Evolutionary conservation across 192 early-diverging fungal genomes (phyloP).

Genomic region (Radiomyces spectabilis): DNA sequence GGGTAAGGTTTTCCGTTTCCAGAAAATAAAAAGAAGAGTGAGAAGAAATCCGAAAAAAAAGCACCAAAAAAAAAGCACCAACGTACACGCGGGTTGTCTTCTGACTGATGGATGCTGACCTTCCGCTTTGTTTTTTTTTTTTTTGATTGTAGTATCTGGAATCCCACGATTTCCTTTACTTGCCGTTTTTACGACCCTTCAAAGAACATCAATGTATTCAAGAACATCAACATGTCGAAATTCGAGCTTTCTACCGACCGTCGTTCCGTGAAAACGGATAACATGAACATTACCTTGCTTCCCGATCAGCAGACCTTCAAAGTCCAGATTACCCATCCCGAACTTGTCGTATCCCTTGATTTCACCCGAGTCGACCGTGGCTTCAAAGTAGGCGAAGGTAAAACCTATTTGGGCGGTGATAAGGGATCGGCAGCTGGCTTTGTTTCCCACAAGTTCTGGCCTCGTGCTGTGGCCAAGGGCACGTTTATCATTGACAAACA

Average conservation of each 20-base stretch:
- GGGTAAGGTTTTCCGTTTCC: too few species aligned
- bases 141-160: conserved; percentile 24
- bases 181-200: conserved; percentile 57
- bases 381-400: conserved; percentile 81
- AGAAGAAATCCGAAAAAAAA: background rate
- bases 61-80: background rate
- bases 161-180: conserved; percentile 67
- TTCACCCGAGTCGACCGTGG: conserved; percentile 60
- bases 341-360: conserved; percentile 59
- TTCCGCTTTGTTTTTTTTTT: conserved; percentile 4
- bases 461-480: conserved; percentile 63
- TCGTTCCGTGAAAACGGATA: conserved; percentile 69
- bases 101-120: background rate
- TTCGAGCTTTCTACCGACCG: conserved; percentile 67
- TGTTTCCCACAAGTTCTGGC: conserved; percentile 80
- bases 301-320: conserved; percentile 40
- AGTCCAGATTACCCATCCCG: conserved; percentile 46
- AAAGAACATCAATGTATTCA: conserved; percentile 66
- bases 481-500: conserved; percentile 66
- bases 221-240: conserved; percentile 62
- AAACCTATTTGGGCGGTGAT: conserved; percentile 62
- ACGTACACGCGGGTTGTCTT: too few species aligned
- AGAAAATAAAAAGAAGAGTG: too few species aligned
- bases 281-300: conserved; percentile 55
- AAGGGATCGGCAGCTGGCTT: conserved; percentile 41